phyloP scores from a whole-genome alignment of 139 green algal species.

The Volvox africanus region DNA sequence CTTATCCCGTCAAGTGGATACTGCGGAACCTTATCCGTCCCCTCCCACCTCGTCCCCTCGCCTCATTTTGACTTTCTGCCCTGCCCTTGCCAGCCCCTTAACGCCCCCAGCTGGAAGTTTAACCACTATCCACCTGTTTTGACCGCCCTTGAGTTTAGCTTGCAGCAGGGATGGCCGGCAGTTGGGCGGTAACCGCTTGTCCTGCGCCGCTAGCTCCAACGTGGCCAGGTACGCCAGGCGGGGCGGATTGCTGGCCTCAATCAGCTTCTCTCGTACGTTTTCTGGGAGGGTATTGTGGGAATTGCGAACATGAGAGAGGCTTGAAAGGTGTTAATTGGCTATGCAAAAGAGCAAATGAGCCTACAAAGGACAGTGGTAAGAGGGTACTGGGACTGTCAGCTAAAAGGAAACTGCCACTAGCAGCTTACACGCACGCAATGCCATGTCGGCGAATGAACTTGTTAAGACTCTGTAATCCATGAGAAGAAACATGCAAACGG shows the following conservation, averaged over 20 bases:
- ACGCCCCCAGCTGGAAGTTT: not conserved
- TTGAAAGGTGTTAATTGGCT: too few species aligned
- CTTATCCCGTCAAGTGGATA: too few species aligned
- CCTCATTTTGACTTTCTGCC: not conserved
- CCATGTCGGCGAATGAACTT: too few species aligned
- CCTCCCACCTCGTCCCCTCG: not conserved
- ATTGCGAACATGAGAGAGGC: not conserved
- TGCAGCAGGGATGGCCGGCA: slow-evolving; percentile 56
- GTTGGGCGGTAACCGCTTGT: slow-evolving; percentile 48
- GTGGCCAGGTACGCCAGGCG: slow-evolving; percentile 52
- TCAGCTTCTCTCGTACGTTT: slow-evolving; percentile 35
- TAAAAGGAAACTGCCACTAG: too few species aligned
- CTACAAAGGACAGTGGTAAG: too few species aligned
- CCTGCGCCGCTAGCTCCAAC: slow-evolving; percentile 52
- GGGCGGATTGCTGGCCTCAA: slow-evolving; percentile 8
- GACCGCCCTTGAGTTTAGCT: slow-evolving; percentile 59
- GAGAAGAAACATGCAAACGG: too few species aligned
- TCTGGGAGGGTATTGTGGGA: not conserved
- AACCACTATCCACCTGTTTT: slow-evolving; percentile 48
- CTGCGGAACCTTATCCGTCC: not conserved
- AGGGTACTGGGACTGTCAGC: too few species aligned
- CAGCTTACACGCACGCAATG: too few species aligned
- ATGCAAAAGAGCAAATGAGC: too few species aligned
- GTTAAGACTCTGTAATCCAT: too few species aligned
- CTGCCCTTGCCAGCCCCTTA: not conserved